Percentiles rank a stretch among this genome's conserved stretches.
Conservation (phyloP, 257 asterid genomes). For the Solanum chilense region DNA sequence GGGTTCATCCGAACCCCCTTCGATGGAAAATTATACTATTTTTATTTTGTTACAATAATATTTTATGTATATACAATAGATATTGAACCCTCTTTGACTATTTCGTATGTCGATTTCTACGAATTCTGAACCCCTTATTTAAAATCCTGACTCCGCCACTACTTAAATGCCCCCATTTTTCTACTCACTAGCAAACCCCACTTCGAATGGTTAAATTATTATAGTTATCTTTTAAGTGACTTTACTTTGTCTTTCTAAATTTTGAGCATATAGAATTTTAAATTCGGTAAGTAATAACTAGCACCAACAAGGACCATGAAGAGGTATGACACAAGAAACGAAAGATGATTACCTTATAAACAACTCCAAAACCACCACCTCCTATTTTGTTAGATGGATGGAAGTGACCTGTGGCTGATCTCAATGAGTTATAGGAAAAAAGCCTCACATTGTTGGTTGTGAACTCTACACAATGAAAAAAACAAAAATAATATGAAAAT, state of each 20-base stretch:
- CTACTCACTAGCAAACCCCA: not conserved
- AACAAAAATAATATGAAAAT: not conserved
- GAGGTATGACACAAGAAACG: not conserved
- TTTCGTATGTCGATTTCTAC: no score
- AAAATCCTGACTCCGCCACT: no score
- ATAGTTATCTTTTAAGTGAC: not conserved
- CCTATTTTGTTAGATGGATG: slow-evolving; percentile 67
- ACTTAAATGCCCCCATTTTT: not conserved
- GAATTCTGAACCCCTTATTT: no score
- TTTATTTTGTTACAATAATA: no score
- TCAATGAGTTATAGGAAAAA: slow-evolving; percentile 40
- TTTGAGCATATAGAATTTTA: not conserved
- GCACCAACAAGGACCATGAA: not conserved
- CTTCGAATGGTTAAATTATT: not conserved
- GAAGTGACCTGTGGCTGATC: slow-evolving; percentile 63
- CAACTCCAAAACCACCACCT: slow-evolving; percentile 79
- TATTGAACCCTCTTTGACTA: no score
- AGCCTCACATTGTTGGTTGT: slow-evolving; percentile 41
- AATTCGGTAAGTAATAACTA: not conserved
- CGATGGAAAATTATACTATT: no score
- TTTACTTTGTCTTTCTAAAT: not conserved
- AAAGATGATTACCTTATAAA: slow-evolving; percentile 34
- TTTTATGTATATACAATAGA: no score
- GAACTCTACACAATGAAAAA: slow-evolving; percentile 24
- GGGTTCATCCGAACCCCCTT: no score